Evolutionary conservation across 805 yeast genomes (phyloP).

Genomic region (Nakazawaea laoshanensis): DNA sequence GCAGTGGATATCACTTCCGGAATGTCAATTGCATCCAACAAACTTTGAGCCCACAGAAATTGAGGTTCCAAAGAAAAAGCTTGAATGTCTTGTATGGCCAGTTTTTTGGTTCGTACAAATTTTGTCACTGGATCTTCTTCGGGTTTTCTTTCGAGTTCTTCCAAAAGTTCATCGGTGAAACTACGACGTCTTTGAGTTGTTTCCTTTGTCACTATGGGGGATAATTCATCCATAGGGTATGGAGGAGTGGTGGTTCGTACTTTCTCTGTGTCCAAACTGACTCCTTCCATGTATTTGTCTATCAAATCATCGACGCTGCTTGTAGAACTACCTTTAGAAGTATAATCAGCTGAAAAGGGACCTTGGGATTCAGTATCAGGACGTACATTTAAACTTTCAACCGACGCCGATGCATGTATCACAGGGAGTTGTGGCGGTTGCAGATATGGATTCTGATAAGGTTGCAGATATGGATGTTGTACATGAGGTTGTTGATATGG

Average conservation of each 20-base stretch:
- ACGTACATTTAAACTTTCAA: no score
- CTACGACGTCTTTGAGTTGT: constrained; percentile 1
- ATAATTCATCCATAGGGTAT: constrained; percentile 2
- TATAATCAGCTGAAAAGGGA: background rate
- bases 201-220: background rate
- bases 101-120: constrained; percentile 22
- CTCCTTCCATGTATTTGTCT: constrained; percentile 6
- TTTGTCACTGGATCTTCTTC: constrained; percentile 10
- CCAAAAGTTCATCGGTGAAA: constrained; percentile 7
- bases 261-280: background rate
- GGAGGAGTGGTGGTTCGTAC: constrained; percentile 4
- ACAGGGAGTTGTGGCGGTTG: constrained; percentile 9
- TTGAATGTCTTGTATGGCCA: constrained; percentile 25
- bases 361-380: no score
- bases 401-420: constrained; percentile 5
- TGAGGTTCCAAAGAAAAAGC: constrained; percentile 44
- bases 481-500: background rate
- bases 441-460: background rate
- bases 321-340: background rate
- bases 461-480: background rate
- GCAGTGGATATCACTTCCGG: constrained; percentile 33
- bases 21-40: constrained; percentile 38
- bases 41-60: constrained; percentile 51
- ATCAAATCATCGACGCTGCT: constrained; percentile 8
- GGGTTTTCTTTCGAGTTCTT: constrained; percentile 1